phyloP scores from a whole-genome alignment of 495 filamentous ascomycete genomes.

The Tuber magnatum region DNA sequence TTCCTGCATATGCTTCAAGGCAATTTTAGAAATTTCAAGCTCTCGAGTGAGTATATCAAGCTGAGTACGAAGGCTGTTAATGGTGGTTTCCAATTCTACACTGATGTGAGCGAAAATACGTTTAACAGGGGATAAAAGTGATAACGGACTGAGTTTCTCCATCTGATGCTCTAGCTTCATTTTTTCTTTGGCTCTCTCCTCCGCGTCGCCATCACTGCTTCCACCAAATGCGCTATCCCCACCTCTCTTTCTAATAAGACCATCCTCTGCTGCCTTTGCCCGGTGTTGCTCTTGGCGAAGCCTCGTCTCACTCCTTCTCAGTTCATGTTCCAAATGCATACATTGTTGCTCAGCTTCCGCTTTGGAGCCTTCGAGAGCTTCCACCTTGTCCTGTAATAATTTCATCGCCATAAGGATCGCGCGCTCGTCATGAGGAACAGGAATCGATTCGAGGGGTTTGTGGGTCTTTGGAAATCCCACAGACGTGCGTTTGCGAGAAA shows the following conservation, averaged over 20 bases:
- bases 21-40: slow-evolving; percentile 53
- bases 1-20: slow-evolving; percentile 53
- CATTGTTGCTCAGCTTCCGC: slow-evolving; percentile 52
- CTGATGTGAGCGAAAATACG: slow-evolving; percentile 7
- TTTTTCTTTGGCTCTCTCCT: slow-evolving; percentile 41
- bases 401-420: slow-evolving; percentile 61
- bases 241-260: slow-evolving; percentile 41
- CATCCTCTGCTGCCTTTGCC: slow-evolving; percentile 46
- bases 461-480: slow-evolving; percentile 47
- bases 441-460: slow-evolving; percentile 53
- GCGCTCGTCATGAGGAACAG: slow-evolving; percentile 62
- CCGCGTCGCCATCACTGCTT: slow-evolving; percentile 44
- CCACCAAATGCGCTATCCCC: slow-evolving; percentile 40
- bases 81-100: slow-evolving; percentile 53
- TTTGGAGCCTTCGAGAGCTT: slow-evolving; percentile 54
- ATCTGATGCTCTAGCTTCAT: slow-evolving; percentile 36
- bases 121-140: slow-evolving; percentile 11
- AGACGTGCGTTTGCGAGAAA: slow-evolving; percentile 44
- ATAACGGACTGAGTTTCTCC: slow-evolving; percentile 38
- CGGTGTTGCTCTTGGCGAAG: slow-evolving; percentile 46
- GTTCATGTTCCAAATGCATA: slow-evolving; percentile 54
- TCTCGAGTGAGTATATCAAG: slow-evolving; percentile 56
- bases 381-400: slow-evolving; percentile 60
- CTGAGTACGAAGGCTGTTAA: slow-evolving; percentile 52
- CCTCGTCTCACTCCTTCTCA: slow-evolving; percentile 48